Evolutionary conservation across 192 early-diverging fungal species (phyloP), one percentile per base, ranked within the genome.

Genomic region (Coemansia sp.): DNA sequence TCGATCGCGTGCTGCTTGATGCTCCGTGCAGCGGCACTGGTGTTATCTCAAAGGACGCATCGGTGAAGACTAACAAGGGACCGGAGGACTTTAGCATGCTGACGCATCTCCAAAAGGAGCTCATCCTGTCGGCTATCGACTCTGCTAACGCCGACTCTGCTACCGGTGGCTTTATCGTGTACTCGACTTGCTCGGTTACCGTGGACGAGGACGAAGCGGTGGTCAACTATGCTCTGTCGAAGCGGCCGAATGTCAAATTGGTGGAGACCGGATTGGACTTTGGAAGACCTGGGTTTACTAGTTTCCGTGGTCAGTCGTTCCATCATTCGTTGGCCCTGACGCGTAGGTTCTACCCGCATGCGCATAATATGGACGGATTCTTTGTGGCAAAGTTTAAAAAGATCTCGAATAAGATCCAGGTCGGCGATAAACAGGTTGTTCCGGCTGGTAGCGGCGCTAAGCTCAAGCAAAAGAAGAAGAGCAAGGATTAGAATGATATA

Each of bases 321-420:
- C 93, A 96, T 71, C 88, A 87, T 14, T 90, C 91, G 27, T 62
- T 99, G 62, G 82, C 84, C 17, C 76, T 95, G 66, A 94, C 95
- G 2, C 85, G 93, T 58, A 86, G 97, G 41, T 97, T 92, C 83
- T 99, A 97, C 78, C 95, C 97, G 38, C 97, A 99, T 71, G 89
- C 95, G 29, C 93, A 98, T 78, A 99, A 99, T 77, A 98, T 99
- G 97, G 97, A 99, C 76, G 97, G 97, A 39, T 99, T 99, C 89
- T 99, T 87, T 84, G 95, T 99, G 12, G 94, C 97, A 50, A 99
- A 99, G 70, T 90, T 99, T 78, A 92, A 97, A 75, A 98, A 99
- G 82, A 77, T 91, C 9, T 92, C 91, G 51, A 98, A 97, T 85
- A 94, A 93, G 83, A 62, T 84, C 17, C 67, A 71, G 59, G 41